These are phyloP conservation scores for Colletotrichum spinosum DNA, from an alignment of 2,329 filamentous ascomycete species.

Conservation along the genomic window DNA sequence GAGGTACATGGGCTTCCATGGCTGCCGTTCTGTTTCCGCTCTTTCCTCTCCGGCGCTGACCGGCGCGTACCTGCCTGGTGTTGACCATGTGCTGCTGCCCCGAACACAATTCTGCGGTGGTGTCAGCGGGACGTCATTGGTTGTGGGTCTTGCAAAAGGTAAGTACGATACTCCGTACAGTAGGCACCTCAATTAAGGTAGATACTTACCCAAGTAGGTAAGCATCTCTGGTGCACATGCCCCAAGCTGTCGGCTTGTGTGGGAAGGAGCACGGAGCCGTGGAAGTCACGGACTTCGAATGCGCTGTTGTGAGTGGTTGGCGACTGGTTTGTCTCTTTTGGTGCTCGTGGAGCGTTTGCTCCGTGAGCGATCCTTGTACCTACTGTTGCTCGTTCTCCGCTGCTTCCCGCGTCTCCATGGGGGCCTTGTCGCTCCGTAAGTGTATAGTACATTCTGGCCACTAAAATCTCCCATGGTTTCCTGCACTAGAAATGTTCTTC, in stretches of 20 bases:
- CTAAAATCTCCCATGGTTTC: too few relatives aligned
- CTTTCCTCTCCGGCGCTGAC: background rate
- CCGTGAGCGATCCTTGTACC: conserved; percentile 4
- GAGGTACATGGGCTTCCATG: background rate
- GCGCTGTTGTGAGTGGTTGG: conserved; percentile 15
- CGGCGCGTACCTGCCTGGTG: conserved; percentile 4
- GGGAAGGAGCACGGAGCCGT: background rate
- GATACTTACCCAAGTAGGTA: background rate
- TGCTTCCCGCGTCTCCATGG: conserved; percentile 11
- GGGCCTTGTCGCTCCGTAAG: background rate
- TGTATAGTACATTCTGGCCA: too few relatives aligned
- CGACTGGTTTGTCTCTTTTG: background rate
- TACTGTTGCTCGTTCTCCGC: conserved; percentile 1
- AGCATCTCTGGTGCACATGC: too few relatives aligned
- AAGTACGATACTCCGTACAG: background rate
- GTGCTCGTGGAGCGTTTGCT: conserved; percentile 29
- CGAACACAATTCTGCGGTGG: background rate
- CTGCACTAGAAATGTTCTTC: background rate
- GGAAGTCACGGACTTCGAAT: conserved; percentile 21
- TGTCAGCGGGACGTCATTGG: conserved; percentile 35
- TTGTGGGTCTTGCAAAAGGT: conserved; percentile 7
- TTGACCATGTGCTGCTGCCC: background rate
- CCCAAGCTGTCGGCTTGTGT: background rate
- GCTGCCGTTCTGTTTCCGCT: background rate
- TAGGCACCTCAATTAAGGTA: too few relatives aligned